These are phyloP conservation scores for Extremus antarcticus DNA, from an alignment of 495 filamentous ascomycete genomes.

Conservation along the genomic window DNA sequence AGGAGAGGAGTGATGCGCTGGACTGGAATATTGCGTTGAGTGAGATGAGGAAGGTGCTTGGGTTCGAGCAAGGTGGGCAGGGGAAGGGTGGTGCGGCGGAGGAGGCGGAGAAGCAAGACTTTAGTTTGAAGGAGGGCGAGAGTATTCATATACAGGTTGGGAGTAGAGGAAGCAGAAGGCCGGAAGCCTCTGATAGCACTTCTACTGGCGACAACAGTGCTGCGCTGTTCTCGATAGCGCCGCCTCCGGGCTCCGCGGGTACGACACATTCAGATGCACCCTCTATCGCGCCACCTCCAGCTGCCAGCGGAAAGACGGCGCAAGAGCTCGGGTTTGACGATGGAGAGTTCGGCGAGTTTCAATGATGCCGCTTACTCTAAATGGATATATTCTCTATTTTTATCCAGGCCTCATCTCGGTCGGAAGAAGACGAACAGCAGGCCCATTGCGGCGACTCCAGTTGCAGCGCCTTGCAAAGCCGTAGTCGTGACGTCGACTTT, in stretches of 20 bases:
- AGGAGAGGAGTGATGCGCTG: conserved; percentile 71
- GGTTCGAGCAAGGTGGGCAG: conserved; percentile 12
- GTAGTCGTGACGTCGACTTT: conserved; percentile 66
- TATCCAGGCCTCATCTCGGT: conserved; percentile 29
- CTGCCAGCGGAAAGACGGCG: conserved; percentile 20
- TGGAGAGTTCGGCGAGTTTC: conserved; percentile 44
- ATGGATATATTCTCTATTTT: not conserved
- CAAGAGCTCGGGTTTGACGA: conserved; percentile 40
- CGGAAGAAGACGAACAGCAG: conserved; percentile 50
- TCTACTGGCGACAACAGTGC: conserved; percentile 3
- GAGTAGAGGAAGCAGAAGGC: conserved; percentile 21
- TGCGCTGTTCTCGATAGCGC: conserved; percentile 39
- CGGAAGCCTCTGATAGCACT: conserved; percentile 9
- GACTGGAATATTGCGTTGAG: conserved; percentile 73
- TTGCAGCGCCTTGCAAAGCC: conserved; percentile 60
- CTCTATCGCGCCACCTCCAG: conserved; percentile 39
- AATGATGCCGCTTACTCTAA: conserved; percentile 20
- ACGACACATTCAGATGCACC: conserved; percentile 43
- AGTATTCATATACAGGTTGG: conserved; percentile 72
- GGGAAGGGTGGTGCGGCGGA: conserved; percentile 15
- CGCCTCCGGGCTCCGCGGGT: conserved; percentile 38
- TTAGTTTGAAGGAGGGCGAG: conserved; percentile 72
- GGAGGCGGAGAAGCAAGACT: conserved; percentile 52
- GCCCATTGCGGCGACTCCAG: conserved; percentile 54
- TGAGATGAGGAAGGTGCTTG: conserved; percentile 52